Evolutionary conservation across 2,329 filamentous ascomycete species (phyloP), one percentile per base, ranked within the genome.

Genomic region (Allantophomopsis lycopodina): DNA sequence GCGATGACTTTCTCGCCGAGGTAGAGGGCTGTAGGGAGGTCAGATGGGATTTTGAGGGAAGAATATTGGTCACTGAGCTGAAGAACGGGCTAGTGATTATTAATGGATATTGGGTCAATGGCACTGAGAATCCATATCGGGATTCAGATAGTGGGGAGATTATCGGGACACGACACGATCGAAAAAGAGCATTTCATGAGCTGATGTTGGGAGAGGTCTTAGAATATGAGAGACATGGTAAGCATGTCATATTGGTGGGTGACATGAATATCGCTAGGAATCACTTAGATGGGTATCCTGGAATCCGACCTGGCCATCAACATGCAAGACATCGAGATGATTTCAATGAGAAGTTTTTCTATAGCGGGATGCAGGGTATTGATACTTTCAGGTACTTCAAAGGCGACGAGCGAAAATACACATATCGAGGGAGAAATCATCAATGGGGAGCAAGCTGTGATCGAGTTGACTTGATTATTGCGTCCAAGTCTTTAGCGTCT

Each of bases 91-190:
- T 71, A 1, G 63, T 64, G 1, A 50, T 74, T 16, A 58, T 71
- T 49, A 72, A 73, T 45, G 58, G 71, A 21, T 73, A 71, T 46
- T 64, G 66, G 32, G 63, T 71, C 11, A 73, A 72, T 47, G 69
- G 69, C 2, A 73, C 69, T 0, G 54, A 60, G 0, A 60, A 60
- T 20, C 52, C 59, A 0, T 71, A 71, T 49, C 60, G 60, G 14
- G 56, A 63, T 40, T 54, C 65, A 0, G n/a, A 45, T 2, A 69
- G 60, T 0, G 68, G 68, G 3, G 42, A 45, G 7, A 43, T 62
- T 1, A 39, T 43, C 3, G 66, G 68, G 0, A 71, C 64, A 1
- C 55, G 69, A 13, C 68, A 74, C 50, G 64, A 69, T 40, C 59
- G 64, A 21, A 74, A 74, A 49, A 52, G 66, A 2, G 51, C 55